Evolutionary conservation across 192 early-diverging fungal species (phyloP), one percentile per base, ranked within the genome.

Genomic region (Chytriomyces sp.): DNA sequence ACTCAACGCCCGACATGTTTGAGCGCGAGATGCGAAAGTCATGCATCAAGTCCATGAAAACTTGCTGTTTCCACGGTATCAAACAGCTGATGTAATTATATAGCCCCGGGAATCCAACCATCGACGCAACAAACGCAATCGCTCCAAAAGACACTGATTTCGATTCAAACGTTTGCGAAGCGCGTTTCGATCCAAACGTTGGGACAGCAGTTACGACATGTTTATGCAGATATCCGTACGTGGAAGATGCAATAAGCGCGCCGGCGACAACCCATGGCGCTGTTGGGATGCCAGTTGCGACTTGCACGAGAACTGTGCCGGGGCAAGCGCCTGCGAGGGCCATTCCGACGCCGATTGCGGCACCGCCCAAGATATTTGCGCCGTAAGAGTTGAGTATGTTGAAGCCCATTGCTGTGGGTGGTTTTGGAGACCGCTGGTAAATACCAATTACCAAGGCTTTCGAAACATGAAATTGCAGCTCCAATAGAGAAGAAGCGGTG

Each of bases 231-330:
- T 82, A 82, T 18, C 78, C 81, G 47, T 62, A 81, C 3, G 59
- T 50, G 50, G 68, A 45, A 10, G 79, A 18, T 8, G 61, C 79
- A 35, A 67, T n/a, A 20, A 82, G 26, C 0, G 81, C 64, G 1
- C 81, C 81, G 9, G 24, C 43, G 11, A 82, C 7, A 49, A 64
- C 61, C 23, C 20, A 77, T 18, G 13, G 28, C 13, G 73, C 20
- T 8, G 64, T 57, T 8, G 48, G 53, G 5, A 82, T 64, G n/a
- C 81, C 81, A 46, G 78, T 62, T 6, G 73, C 81, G 20, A 81
- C 20, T 61, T 82, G 81, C 6, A 69, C 79, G 2, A 81, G 45
- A 45, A 82, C 73, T 24, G 81, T 82, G n/a, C 81, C 81, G 4
- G 81, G 81, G 48, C 81, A 82, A 13, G 81, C 81, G 28, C 81